Evolutionary conservation across 306 rosid species (phyloP), one percentile per base, ranked within the genome.

Genomic region (Prunus armeniaca): DNA sequence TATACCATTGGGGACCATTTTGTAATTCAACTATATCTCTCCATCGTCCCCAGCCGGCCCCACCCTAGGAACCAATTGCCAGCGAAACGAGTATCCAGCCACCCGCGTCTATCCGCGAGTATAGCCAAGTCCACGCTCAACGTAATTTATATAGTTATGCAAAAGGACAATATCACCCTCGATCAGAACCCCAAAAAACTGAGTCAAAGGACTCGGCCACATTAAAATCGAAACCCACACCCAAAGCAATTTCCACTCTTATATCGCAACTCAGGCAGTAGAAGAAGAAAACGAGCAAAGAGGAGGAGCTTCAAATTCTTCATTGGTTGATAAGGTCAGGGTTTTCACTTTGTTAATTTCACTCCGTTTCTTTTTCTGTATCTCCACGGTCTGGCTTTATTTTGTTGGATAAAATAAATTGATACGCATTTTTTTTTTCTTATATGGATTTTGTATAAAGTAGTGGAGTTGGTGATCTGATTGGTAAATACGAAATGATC

Each of bases 161-260:
- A n/a, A 62, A 87, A 83, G 77, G 89, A 87, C 92, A 25, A 57
- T 24, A 4, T 2, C 83, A 25, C 81, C 94, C 97, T 80, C 78
- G 20, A 51, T 63, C 73, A 72, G 86, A 80, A 75, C 34, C 45
- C 88, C 78, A 52, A 57, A 56, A 71, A 72, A 81, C 89, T 82
- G 89, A 88, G 95, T 93, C 98, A 93, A 88, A 87, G 84, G 87
- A 86, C 82, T 78, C 58, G 79, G 82, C 85, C 84, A 76, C 88
- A 81, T 86, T 81, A 86, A 84, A 88, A 89, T 85, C 90, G 92
- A 84, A 85, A 41, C 83, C 85, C 85, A 38, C 75, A 24, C 76
- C 66, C 72, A 28, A 71, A 72, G 43, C 43, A 54, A 5, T 34
- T 84, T 81, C 82, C 83, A 49, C 69, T 92, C 88, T 84, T 79